These are phyloP conservation scores for Bipolaris gigantea DNA, from an alignment of 2,329 filamentous ascomycete genomes.

Conservation along the genomic window DNA sequence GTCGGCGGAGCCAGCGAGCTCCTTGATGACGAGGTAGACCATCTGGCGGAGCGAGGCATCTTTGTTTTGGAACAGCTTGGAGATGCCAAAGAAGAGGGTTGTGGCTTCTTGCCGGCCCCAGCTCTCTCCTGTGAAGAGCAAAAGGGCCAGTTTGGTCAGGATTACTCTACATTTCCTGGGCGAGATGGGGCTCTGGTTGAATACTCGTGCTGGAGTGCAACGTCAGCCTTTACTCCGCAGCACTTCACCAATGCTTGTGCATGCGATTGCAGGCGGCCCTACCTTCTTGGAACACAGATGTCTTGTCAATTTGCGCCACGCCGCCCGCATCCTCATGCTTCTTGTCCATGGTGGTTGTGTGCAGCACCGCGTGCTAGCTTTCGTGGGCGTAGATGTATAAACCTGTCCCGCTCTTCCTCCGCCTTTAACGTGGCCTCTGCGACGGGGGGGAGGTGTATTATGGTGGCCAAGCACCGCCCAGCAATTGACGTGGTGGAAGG, in stretches of 20 bases:
- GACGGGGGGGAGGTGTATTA: constrained; percentile 2
- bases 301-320: constrained; percentile 96
- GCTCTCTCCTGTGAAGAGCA: constrained; percentile 94
- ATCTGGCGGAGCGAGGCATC: constrained; percentile 97
- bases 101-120: constrained; percentile 98
- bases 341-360: constrained; percentile 62
- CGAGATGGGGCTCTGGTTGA: constrained; percentile 96
- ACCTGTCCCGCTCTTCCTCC: constrained; percentile 36
- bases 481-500: constrained; percentile 12
- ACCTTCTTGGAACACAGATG: constrained; percentile 99
- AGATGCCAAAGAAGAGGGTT: constrained; percentile 95
- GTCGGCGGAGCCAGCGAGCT: constrained; percentile 90
- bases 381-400: constrained; percentile 17
- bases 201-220: constrained; percentile 74
- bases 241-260: constrained; percentile 1
- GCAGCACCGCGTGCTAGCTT: constrained; percentile 30
- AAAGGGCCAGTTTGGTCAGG: constrained; percentile 93
- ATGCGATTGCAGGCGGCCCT: constrained; percentile 27
- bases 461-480: constrained; percentile 12
- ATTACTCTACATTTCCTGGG: constrained; percentile 92
- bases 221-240: constrained; percentile 24
- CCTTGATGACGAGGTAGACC: constrained; percentile 98
- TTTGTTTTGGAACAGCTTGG: constrained; percentile 99
- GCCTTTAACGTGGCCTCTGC: constrained; percentile 42
- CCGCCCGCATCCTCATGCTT: constrained; percentile 98